Base-by-base conservation (phyloP, 202 grass and related monocot genomes). In the Saccharum hybrid region DNA sequence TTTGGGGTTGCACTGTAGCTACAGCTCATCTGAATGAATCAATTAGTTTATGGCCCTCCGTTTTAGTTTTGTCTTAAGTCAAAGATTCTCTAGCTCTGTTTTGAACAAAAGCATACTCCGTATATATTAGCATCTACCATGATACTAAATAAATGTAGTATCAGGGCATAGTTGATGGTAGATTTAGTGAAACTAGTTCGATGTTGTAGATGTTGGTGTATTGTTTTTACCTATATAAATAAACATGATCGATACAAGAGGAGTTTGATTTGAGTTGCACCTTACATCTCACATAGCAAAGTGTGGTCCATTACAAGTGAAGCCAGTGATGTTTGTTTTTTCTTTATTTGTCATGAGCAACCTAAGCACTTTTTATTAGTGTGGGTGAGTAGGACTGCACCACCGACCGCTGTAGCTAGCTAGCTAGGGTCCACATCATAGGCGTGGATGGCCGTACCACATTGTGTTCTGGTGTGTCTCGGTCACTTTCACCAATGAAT, bases 401-500 rank as follows among this genome's bases (percentile, higher is more conserved):
- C 48, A 36, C 15, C 30, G 48, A 45, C 40, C 15, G 57, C 1
- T 74, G 1, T 62, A 39, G 28, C n/a, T n/a, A n/a, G n/a, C n/a
- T n/a, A n/a, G n/a, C n/a, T n/a, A n/a, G 48, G 19, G 19, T 39
- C 81, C 66, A 21, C 22, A 49, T 76, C 19, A 10, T 13, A 38
- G 41, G 65, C 56, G 36, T 56, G 54, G 36, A 40, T 52, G 64
- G 45, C 14, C 33, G 45, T 66, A 40, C 71, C 71, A 42, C 54
- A 10, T 57, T 66, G 14, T 21, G 33, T 67, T 67, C 33, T 13
- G 43, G 43, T 80, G 45, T 68, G 54, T 37, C 63, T 9, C n/a
- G n/a, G n/a, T 75, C 87, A 19, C 71, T 88, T 26, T 88, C 77
- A 9, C 16, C 52, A 63, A 81, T 75, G 9, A 70, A 76, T 68